Evolutionary conservation across 1,284 basidiomycete genomes (phyloP), one percentile per base, ranked within the genome.

Genomic region (Ganoderma lingzhi): DNA sequence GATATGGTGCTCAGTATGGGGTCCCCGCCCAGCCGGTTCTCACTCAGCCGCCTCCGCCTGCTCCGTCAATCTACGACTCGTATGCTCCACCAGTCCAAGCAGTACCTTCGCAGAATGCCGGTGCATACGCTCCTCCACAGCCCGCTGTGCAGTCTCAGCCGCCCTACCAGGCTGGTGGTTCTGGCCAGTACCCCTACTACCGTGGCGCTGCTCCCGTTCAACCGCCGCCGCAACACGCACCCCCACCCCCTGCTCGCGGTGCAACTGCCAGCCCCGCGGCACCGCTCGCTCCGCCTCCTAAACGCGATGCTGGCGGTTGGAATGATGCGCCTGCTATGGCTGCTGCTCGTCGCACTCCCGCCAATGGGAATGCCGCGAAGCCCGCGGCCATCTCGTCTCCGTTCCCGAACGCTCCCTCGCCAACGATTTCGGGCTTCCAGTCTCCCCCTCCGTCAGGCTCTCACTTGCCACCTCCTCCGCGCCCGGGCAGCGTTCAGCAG

Each of bases 231-330:
- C 74, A 74, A 17, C 77, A 76, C 44, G 71, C 75, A 39, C 71
- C 74, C 6, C 77, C 75, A 2, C 77, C 75, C 3, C 77, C 48
- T 51, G 23, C 74, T 9, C 71, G 76, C 30, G 69, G 72, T 48
- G 65, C 67, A 28, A 76, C 74, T 30, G 65, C 73, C 1, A 75
- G 75, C 4, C 76, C 78, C 41, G 62, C 68, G 76, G 66, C 77
- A 73, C 77, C 70, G 71, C 75, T 71, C 75, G 61, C 77, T 74
- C 70, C 72, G 71, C 76, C 76, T 39, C 74, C 84, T 32, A 91
- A 90, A 73, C 87, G 88, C 44, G 93, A 93, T 70, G 90, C 91
- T 56, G 88, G 90, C 12, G 95, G 95, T 0, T 99, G 96, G 96
- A 99, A 99, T 78, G 97, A 99, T 76, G 90, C 94, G 0, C 96